Evolutionary conservation across 768 basidiomycete species (phyloP), one percentile per base, ranked within the genome.

Genomic region (Mycena alexandri): DNA sequence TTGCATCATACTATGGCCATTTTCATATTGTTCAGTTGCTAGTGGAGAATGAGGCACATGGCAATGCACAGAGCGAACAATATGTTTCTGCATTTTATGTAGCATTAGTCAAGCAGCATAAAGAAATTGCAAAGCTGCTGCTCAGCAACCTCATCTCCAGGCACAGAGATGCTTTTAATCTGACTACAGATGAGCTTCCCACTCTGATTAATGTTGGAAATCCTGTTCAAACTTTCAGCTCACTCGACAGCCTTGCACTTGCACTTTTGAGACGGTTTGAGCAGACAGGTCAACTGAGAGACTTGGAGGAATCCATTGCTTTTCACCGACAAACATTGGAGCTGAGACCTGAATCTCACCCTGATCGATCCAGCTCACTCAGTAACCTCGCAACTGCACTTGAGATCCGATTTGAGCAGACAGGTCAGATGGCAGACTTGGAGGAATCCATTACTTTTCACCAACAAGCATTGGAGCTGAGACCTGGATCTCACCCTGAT

Each of bases 51-150:
- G 47, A 22, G 47, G 47, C 21, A 48, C 21, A 48, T 48, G 47
- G 21, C 47, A 48, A 22, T 48, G 21, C 22, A 48, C 47, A 48
- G 47, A 48, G 47, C 24, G 47, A 48, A 48, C 16, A 48, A 22
- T 48, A 48, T 48, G 47, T 48, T 48, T 48, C 47, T 48, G 47
- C 47, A 48, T 48, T 48, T 48, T 48, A 48, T 48, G 47, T 48
- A 48, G n/a, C n/a, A n/a, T n/a, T n/a, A n/a, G n/a, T n/a, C n/a
- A n/a, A n/a, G n/a, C n/a, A n/a, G n/a, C n/a, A 24, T 44, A 13
- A 8, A 44, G n/a, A 17, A 44, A 44, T 44, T 44, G 43, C 43
- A 44, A n/a, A 44, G 43, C 43, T 44, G 43, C 14, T 44, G 5
- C 43, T 44, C 43, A 44, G 43, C 43, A 44, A 44, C 43, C 43